Evolutionary conservation across 1,284 basidiomycete genomes (phyloP).

Genomic region (Tilletia horrida): DNA sequence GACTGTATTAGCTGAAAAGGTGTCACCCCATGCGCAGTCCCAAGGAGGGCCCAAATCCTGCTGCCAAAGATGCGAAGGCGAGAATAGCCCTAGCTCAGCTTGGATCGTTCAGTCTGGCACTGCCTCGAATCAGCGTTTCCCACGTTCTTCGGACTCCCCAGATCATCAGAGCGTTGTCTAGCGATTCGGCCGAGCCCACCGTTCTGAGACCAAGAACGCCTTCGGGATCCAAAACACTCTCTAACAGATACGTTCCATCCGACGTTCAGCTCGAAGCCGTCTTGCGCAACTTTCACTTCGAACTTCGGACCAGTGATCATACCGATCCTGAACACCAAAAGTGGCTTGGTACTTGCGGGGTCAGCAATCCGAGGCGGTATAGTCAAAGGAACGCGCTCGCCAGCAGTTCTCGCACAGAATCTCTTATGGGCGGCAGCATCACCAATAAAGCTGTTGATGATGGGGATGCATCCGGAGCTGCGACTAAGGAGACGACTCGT

Average conservation of each 20-base stretch:
- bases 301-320: slow-evolving; percentile 37
- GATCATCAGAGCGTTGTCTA: no score
- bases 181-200: no score
- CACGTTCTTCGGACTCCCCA: background rate
- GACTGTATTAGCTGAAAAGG: background rate
- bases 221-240: background rate
- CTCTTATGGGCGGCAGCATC: no score
- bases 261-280: slow-evolving; percentile 13
- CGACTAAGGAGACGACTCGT: no score
- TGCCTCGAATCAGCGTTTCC: slow-evolving; percentile 24
- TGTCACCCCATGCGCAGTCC: background rate
- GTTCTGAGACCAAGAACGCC: no score
- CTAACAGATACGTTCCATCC: slow-evolving; percentile 4
- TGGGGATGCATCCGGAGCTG: no score
- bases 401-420: no score
- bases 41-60: background rate
- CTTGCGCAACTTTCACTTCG: slow-evolving; percentile 28
- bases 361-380: slow-evolving; percentile 22
- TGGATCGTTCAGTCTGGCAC: slow-evolving; percentile 22
- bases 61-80: slow-evolving; percentile 19
- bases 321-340: slow-evolving; percentile 39
- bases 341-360: slow-evolving; percentile 50
- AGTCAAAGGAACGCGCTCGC: no score
- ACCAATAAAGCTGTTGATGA: no score
- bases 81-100: slow-evolving; percentile 1